Evolutionary conservation across 257 asterid genomes (phyloP).

Genomic region (Echites panduratus): DNA sequence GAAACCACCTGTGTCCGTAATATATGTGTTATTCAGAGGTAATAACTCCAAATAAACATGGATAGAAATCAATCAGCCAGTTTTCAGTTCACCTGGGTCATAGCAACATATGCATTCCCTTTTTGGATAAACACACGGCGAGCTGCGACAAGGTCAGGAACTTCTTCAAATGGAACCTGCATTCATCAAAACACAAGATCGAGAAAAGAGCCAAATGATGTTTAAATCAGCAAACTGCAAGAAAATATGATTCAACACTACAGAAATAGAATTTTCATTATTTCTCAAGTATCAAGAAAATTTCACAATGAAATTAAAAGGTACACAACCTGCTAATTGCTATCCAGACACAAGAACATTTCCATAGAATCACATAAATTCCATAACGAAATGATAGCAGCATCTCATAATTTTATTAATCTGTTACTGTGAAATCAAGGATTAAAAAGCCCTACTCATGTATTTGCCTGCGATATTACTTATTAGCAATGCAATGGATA

Average conservation of each 20-base stretch:
- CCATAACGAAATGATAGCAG: background rate
- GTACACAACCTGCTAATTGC: no score
- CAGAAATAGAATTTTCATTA: background rate
- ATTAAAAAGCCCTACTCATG: background rate
- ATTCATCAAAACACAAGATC: slow-evolving; percentile 14
- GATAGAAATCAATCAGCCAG: slow-evolving; percentile 18
- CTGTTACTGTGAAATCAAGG: background rate
- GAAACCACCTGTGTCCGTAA: slow-evolving; percentile 64
- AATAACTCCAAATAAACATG: slow-evolving; percentile 8
- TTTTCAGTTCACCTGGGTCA: slow-evolving; percentile 56
- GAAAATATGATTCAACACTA: background rate
- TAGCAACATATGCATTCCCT: slow-evolving; percentile 89
- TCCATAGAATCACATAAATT: background rate
- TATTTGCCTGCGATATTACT: background rate
- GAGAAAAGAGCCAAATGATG: slow-evolving; percentile 12
- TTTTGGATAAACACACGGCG: slow-evolving; percentile 73
- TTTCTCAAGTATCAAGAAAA: background rate
- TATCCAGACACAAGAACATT: background rate
- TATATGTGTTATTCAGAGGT: slow-evolving; percentile 14
- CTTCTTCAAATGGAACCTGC: slow-evolving; percentile 98
- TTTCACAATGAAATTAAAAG: background rate
- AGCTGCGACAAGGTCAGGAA: slow-evolving; percentile 81
- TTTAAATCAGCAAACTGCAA: slow-evolving; percentile 15
- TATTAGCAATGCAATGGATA: background rate
- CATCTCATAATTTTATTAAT: background rate